These are phyloP conservation scores for Tolypocladium nubicola DNA, from an alignment of 2,329 filamentous ascomycete species.

Conservation along the genomic window DNA sequence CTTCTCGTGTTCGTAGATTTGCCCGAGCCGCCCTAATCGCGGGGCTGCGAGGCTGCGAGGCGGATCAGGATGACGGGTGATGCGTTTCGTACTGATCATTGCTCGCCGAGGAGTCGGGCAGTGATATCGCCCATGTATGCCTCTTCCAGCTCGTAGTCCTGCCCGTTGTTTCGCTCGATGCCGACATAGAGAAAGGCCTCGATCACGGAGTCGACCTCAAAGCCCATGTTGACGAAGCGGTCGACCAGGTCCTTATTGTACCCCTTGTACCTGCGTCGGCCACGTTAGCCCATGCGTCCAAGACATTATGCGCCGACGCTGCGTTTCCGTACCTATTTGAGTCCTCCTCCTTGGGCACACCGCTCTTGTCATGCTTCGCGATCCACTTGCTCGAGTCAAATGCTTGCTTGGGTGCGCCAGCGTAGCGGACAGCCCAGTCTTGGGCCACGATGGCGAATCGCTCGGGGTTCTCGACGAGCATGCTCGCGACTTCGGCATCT, in stretches of 20 bases:
- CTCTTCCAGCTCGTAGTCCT: conserved; percentile 80
- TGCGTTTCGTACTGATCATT: conserved; percentile 22
- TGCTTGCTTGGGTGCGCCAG: conserved; percentile 53
- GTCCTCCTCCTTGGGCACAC: conserved; percentile 6
- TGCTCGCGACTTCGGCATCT: conserved; percentile 87
- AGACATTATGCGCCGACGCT: background rate
- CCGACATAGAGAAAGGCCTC: conserved; percentile 72
- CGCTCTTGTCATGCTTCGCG: conserved; percentile 37
- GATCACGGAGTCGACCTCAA: conserved; percentile 78
- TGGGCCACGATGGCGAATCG: conserved; percentile 73
- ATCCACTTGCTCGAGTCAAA: conserved; percentile 28
- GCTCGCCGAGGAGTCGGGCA: conserved; percentile 71
- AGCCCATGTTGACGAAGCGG: conserved; percentile 83
- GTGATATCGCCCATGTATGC: conserved; percentile 87
- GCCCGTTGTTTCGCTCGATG: conserved; percentile 66
- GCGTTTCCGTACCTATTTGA: conserved; percentile 16
- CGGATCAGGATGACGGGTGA: background rate
- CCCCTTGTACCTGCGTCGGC: conserved; percentile 60
- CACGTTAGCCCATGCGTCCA: background rate
- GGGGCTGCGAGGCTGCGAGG: background rate
- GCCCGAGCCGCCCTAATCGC: background rate
- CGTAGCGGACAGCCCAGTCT: conserved; percentile 82
- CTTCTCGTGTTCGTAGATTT: background rate
- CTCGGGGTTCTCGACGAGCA: conserved; percentile 71
- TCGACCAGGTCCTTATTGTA: conserved; percentile 80